Evolutionary conservation across 345 rosid genomes (phyloP), one percentile per base, ranked within the genome.

Genomic region (Pugionium cornutum): DNA sequence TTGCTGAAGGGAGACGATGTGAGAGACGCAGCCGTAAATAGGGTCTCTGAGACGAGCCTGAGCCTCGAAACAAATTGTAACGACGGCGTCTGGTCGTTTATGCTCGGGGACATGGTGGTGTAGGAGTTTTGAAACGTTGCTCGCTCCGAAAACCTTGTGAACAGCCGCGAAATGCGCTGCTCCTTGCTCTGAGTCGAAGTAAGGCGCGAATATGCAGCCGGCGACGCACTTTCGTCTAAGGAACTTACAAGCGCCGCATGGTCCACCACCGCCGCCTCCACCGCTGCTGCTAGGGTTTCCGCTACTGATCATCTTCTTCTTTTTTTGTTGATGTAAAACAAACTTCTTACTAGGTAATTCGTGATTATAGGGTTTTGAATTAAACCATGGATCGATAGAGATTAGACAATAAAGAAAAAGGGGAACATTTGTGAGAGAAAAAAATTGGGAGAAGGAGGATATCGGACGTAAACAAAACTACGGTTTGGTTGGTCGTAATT

Each of bases 211-310:
- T 32, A 87, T 80, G 72, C 98, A 92, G 2, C 91, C 92, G 1
- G 77, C 79, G 6, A 87, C 82, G 40, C 98, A 92, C 75, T 89
- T 92, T 47, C 92, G 72, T 56, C 95, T 61, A 44, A 92, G 70
- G 64, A 89, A 85, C 80, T 89, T 89, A 78, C 97, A 92, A 51
- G 98, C 98, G 10, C 95, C 97, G 51, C 95, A 83, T 55, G 98
- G 96, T n/a, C 92, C 88, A 55, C 81, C 74, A n/a, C 76, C 72
- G 7, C 64, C 74, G 18, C 82, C 60, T 0, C 83, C 83, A 30
- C 76, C 32, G 31, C 78, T 74, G 34, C 84, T 66, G 1, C 73
- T 70, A 30, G 84, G 75, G 53, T 73, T 39, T 87, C 65, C 66
- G 40, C 56, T 43, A 72, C 52, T 34, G 50, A 42, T 75, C 78